A percentile compares a stretch with the other conserved stretches of the same genome.
Evolutionary conservation across 805 yeast genomes (phyloP).

Genomic region (Ogataea minuta): DNA sequence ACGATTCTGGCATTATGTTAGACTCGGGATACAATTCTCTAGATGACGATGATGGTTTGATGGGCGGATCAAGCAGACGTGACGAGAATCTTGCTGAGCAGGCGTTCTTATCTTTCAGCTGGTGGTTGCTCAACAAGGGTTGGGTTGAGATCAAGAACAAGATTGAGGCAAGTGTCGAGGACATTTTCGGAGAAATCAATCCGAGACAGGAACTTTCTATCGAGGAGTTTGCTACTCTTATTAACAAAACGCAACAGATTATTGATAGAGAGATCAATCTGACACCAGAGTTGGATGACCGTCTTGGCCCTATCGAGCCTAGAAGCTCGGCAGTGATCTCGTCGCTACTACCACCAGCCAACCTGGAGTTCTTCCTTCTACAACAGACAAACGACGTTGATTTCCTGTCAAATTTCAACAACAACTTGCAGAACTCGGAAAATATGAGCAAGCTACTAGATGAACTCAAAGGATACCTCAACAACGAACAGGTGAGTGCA

Average conservation of each 20-base stretch:
- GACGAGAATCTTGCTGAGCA: conserved; percentile 63
- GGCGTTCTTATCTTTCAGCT: conserved; percentile 78
- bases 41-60: conserved; percentile 26
- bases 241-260: conserved; percentile 38
- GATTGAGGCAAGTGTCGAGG: conserved; percentile 55
- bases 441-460: conserved; percentile 29
- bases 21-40: conserved; percentile 20
- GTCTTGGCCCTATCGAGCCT: conserved; percentile 2
- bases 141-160: conserved; percentile 58
- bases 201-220: conserved; percentile 71
- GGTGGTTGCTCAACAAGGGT: conserved; percentile 93
- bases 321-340: conserved; percentile 27
- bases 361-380: conserved; percentile 51
- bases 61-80: conserved; percentile 18
- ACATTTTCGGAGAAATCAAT: conserved; percentile 58
- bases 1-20: conserved; percentile 18
- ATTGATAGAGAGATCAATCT: conserved; percentile 17
- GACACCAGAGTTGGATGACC: conserved; percentile 8
- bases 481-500: conserved; percentile 25
- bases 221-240: conserved; percentile 52
- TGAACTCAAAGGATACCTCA: conserved; percentile 33
- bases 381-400: conserved; percentile 50
- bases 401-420: conserved; percentile 34
- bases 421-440: conserved; percentile 24
- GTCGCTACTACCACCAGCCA: conserved; percentile 49